A percentile compares a stretch with the other conserved stretches of the same genome.
These are phyloP conservation scores for Acacia concinna DNA, from an alignment of 331 rosid species.

Conservation along the genomic window DNA sequence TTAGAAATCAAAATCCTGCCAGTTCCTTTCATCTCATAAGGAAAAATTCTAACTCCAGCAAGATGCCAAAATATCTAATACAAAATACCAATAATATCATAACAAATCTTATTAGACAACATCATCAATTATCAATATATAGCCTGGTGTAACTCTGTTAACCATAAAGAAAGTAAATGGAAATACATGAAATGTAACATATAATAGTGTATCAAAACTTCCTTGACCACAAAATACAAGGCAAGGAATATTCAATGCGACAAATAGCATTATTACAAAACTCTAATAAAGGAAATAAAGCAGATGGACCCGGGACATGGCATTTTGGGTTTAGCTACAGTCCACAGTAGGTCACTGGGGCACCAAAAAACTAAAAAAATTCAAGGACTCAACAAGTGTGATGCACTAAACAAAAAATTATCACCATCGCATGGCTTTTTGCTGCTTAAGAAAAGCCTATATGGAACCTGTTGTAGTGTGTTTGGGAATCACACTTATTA, in stretches of 20 bases:
- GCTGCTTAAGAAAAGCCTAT: conserved; percentile 31
- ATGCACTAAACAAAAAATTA: conserved; percentile 27
- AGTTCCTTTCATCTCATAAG: neutral
- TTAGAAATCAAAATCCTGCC: neutral
- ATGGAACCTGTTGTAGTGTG: conserved; percentile 40
- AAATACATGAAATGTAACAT: conserved; percentile 13
- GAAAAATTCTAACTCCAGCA: neutral
- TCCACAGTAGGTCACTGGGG: conserved; percentile 13
- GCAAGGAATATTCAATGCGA: conserved; percentile 50
- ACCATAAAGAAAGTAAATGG: neutral
- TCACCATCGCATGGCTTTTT: conserved; percentile 41
- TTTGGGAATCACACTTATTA: conserved; percentile 48
- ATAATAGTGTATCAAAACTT: conserved; percentile 43
- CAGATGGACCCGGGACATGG: conserved; percentile 27
- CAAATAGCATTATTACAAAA: neutral
- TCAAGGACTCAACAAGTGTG: conserved; percentile 23
- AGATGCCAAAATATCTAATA: neutral
- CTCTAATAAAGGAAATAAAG: neutral
- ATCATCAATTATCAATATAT: neutral
- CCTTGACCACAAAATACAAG: conserved; percentile 61
- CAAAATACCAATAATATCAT: neutral
- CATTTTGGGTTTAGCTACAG: conserved; percentile 5
- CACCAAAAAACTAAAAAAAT: conserved; percentile 7
- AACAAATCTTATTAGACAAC: conserved; percentile 8
- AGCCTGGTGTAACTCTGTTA: conserved; percentile 16